These are phyloP conservation scores for Camellia lanceoleosa DNA, from an alignment of 148 eudicot genomes.

Conservation along the genomic window DNA sequence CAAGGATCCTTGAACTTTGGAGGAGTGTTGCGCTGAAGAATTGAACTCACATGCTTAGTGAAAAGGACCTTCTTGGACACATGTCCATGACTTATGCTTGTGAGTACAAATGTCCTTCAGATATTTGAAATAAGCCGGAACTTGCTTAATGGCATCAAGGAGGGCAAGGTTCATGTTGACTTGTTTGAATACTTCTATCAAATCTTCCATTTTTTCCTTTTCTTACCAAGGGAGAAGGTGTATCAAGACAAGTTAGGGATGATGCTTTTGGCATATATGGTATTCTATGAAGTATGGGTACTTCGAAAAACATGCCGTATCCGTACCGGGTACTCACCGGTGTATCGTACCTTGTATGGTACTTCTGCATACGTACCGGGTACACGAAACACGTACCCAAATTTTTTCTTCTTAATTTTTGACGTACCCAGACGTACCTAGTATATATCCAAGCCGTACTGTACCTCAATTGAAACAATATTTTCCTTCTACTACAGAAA, in stretches of 20 bases:
- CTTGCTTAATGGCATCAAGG: background rate
- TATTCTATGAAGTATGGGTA: too few relatives aligned
- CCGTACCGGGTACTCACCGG: too few relatives aligned
- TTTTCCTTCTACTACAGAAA: too few relatives aligned
- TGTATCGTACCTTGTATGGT: background rate
- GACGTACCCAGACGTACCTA: too few relatives aligned
- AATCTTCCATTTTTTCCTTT: background rate
- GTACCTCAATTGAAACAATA: too few relatives aligned
- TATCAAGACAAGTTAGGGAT: background rate
- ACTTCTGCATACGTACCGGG: background rate
- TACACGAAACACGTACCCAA: too few relatives aligned
- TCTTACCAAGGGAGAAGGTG: background rate
- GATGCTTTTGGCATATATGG: background rate
- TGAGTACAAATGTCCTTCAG: background rate
- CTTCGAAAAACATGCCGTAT: too few relatives aligned
- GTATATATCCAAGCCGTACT: too few relatives aligned
- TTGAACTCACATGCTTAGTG: background rate
- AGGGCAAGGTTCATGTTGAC: background rate
- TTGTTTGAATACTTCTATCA: background rate
- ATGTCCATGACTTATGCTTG: background rate
- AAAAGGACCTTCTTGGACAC: background rate
- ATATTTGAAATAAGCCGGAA: background rate
- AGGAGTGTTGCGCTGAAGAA: background rate
- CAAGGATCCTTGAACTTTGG: too few relatives aligned
- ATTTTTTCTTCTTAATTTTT: too few relatives aligned